Base-by-base conservation (phyloP, 371 early-diverging fungal species). In the Lichtheimia hyalospora region DNA sequence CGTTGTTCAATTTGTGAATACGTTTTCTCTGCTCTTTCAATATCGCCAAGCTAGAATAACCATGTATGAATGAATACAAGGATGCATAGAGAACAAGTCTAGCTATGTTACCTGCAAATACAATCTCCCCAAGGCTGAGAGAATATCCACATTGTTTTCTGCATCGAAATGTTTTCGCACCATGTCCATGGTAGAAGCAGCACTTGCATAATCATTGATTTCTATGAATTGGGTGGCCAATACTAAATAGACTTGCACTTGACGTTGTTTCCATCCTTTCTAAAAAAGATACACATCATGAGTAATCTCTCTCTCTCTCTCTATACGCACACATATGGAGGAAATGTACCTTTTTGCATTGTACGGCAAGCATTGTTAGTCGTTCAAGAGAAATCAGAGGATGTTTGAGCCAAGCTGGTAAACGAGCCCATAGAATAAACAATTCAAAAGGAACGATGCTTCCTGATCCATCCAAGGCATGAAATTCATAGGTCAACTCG, bases 391-490 rank as follows among this genome's bases (percentile, higher is more conserved):
- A 67, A 18, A 81, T 57, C 10, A 74, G 50, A 3, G 75, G 71
- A 46, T 81, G 70, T 42, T 85, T 82, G 8, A 87, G 57, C 55
- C 69, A 71, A 20, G 75, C 74, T 6, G 84, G 87, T 27, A 87
- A 56, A 21, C 79, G 65, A 1, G 81, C 84, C 64, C 66, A 78
- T 15, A 87, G 64, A 2, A 84, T 72, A 57, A 74, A 66, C 23
- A 87, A 27, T 48, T 83, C 84, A 68, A 84, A 87, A 6, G 85
- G 87, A 0, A 84, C 77, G 56, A 84, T 63, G 7, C 79, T 73
- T 4, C 81, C 77, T 40, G 14, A 5, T 7, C 42, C 16, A 25
- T 52, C 66, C 28, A 54, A 25, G 10, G 54, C 71, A 58, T 83
- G 70, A 44, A 60, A 74, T 43, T 83, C 79, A 21, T 68, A 73